Base-by-base conservation (phyloP, 2,329 filamentous ascomycete genomes). In the Clarireedia homoeocarpa region DNA sequence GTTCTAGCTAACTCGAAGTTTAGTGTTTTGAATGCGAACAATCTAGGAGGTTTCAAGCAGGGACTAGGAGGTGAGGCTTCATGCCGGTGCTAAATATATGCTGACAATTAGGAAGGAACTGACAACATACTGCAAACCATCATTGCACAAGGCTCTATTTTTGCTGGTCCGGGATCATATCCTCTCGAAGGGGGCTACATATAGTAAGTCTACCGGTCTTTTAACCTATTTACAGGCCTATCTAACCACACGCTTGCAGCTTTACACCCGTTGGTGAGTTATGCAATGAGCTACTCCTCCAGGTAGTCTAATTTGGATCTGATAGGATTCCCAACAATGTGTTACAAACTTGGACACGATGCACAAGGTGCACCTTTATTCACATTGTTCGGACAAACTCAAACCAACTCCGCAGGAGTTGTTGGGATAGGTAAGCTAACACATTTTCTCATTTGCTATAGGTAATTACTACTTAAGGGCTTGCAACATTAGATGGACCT, bases 101-200 rank as follows among this genome's bases (percentile, higher is more conserved):
- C 26, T 20, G 17, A 23, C 30, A 40, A 20, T 46, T 5, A 17
- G 5, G 6, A 40, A 60, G 60, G 56, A 24, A 67, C 40, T 12
- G 40, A 52, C 20, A 45, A 52, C n/a, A 52, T 46, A 23, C 27
- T 52, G 1, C 74, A 77, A 59, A 71, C 71, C 0, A 76, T 74
- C 58, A 70, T 72, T 48, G 71, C 74, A 39, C 66, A 71, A 15
- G 75, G 75, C 58, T 74, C 75, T 0, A 74, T 77, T 0, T 77
- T 52, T n/a, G 40, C 50, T 24, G 17, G 50, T 9, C 27, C 64
- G 17, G 73, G 71, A 14, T 71, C 70, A 14, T 75, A 74, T 57
- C 73, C 73, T 1, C 60, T 69, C 3, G 73, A 74, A 59, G 73
- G 73, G 30, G 73, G 73, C 24, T 45, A 45, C 23, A 52, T 45